phyloP scores from a whole-genome alignment of 2,329 filamentous ascomycete species.

The Aspergillus fijiensis region DNA sequence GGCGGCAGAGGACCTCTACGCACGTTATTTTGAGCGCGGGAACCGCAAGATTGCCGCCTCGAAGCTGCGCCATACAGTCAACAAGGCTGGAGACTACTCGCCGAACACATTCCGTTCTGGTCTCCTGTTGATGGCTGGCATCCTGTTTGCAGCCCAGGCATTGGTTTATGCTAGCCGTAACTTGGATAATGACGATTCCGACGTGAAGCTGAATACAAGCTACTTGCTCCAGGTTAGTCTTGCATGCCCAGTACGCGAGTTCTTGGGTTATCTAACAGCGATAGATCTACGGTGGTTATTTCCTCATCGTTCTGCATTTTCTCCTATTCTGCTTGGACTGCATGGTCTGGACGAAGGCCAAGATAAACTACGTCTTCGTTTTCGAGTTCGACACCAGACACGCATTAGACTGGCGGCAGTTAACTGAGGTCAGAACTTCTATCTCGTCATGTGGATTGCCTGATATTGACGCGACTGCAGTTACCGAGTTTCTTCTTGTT shows the following conservation, averaged over 20 bases:
- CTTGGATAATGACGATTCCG: slow-evolving; percentile 52
- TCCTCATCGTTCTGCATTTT: slow-evolving; percentile 77
- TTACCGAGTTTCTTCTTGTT: slow-evolving; percentile 83
- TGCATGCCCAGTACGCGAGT: neutral
- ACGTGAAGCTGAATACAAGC: slow-evolving; percentile 55
- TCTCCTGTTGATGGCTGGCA: slow-evolving; percentile 66
- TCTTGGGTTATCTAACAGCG: slow-evolving; percentile 23
- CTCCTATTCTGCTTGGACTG: slow-evolving; percentile 84
- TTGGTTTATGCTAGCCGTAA: slow-evolving; percentile 58
- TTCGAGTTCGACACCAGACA: slow-evolving; percentile 93
- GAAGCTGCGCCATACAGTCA: slow-evolving; percentile 73
- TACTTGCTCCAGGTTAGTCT: slow-evolving; percentile 65
- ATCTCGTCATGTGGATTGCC: neutral
- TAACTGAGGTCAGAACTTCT: slow-evolving; percentile 62
- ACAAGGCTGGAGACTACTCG: slow-evolving; percentile 60
- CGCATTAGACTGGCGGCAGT: slow-evolving; percentile 83
- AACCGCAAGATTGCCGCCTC: slow-evolving; percentile 88
- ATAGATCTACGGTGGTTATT: slow-evolving; percentile 89
- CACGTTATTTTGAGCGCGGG: slow-evolving; percentile 88
- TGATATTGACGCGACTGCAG: slow-evolving; percentile 35
- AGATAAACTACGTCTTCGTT: slow-evolving; percentile 94
- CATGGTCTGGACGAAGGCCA: slow-evolving; percentile 75
- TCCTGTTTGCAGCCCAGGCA: slow-evolving; percentile 66
- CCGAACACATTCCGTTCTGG: slow-evolving; percentile 61
- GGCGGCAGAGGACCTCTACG: slow-evolving; percentile 85